Evolutionary conservation across 768 basidiomycete genomes (phyloP).

Genomic region (Kwoniella mangroviensis): DNA sequence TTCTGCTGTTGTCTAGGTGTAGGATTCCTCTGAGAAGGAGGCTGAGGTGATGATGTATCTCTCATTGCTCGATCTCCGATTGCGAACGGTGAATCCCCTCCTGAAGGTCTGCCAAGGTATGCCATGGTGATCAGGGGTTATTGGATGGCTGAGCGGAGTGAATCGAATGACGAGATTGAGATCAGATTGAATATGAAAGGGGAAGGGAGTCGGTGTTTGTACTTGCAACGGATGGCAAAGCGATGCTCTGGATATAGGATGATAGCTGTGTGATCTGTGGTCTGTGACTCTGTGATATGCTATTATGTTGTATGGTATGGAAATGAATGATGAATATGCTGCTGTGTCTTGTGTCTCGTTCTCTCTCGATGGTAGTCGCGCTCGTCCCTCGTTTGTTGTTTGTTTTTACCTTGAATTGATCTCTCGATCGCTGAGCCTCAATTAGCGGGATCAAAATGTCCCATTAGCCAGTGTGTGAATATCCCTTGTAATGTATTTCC

Average conservation of each 20-base stretch:
- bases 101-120: constrained; percentile 40
- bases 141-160: background rate
- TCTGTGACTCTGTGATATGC: no score
- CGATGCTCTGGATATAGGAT: no score
- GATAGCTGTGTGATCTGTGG: no score
- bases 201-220: background rate
- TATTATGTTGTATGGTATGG: no score
- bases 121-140: constrained; percentile 25
- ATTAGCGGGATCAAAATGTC: constrained; percentile 7
- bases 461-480: background rate
- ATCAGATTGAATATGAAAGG: background rate
- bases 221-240: background rate
- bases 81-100: constrained; percentile 51
- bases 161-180: background rate
- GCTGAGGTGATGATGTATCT: constrained; percentile 51
- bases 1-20: constrained; percentile 30
- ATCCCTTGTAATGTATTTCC: constrained; percentile 1
- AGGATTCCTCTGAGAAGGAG: constrained; percentile 49
- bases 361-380: background rate
- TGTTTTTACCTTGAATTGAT: constrained; percentile 6
- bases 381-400: constrained; percentile 1
- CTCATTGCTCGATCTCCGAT: constrained; percentile 51
- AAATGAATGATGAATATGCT: background rate
- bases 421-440: background rate
- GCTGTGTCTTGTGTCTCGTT: background rate